Conservation (phyloP, 2,329 filamentous ascomycete genomes). For the Botryotinia convoluta region DNA sequence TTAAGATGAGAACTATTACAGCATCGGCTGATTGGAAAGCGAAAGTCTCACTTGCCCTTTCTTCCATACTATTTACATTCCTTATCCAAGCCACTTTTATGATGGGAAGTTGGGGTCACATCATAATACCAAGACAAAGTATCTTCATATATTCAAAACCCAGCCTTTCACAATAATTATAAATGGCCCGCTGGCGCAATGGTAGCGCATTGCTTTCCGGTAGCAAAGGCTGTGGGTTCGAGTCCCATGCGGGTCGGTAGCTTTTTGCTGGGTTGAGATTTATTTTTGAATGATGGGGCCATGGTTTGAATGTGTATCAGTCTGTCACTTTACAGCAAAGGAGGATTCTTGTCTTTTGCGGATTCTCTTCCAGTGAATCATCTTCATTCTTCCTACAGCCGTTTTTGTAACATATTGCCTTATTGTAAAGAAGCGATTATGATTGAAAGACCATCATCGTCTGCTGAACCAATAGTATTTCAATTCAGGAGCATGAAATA, state of each 20-base stretch:
- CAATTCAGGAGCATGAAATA: neutral
- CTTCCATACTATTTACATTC: neutral
- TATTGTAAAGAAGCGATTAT: neutral
- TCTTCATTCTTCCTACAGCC: neutral
- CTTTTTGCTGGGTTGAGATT: neutral
- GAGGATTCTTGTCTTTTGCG: neutral
- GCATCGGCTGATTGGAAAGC: neutral
- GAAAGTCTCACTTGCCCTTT: neutral
- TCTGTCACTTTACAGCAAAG: too few relatives aligned
- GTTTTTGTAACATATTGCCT: neutral
- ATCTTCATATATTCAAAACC: neutral
- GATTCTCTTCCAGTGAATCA: neutral
- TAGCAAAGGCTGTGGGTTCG: neutral
- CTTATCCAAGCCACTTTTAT: neutral
- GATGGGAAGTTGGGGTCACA: neutral
- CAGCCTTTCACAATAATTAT: neutral
- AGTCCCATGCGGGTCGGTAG: neutral
- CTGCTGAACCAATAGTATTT: neutral
- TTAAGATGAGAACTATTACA: neutral
- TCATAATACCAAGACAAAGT: neutral
- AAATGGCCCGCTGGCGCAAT: neutral
- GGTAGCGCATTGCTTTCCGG: neutral
- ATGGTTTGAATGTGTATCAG: neutral
- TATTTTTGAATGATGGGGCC: neutral
- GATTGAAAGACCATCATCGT: fast-evolving